Evolutionary conservation across 192 early-diverging fungal species (phyloP), one percentile per base, ranked within the genome.

Genomic region (Umbelopsis isabellina): DNA sequence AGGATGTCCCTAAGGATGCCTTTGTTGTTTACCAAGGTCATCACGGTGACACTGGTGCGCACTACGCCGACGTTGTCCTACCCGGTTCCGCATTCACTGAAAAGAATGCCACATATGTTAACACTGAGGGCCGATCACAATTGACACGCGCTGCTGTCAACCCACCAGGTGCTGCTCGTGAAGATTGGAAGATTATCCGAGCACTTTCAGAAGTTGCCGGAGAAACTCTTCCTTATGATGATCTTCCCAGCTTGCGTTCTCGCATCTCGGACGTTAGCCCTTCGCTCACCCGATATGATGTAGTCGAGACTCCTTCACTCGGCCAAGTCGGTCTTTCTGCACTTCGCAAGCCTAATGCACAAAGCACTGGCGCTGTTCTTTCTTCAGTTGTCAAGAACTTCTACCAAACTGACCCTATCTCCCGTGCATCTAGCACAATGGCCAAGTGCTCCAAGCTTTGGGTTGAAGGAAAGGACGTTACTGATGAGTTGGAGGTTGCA

Each of bases 1-100:
- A 77, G 37, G 91, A 91, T 75, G 90, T 98, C 45, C 92, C 95
- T 66, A 86, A 88, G 73, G 86, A 92, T 73, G 93, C 96, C 11
- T 99, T 99, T 82, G 96, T 99, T 22, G 95, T 99, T 41, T 99
- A 99, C 85, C 97, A 99, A 85, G 97, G 97, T 30, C 97, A 99
- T 85, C 97, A 99, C 82, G 97, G 97, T 75, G 97, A 99, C 82
- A 86, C 84, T 33, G 97, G 97, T 64, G 97, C 97, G 8, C 88
- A 93, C 68, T 91, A 90, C 50, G 97, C 97, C 33, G 95, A 99
- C 82, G 95, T 99, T 35, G 91, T 99, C 67, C 87, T 99, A 72
- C 97, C 97, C 12, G 96, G 92, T 45, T 85, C 96, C 1, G 94
- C 96, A 8, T 99, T 97, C 77, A 99, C 96, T 5, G 97, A 99